Base-by-base conservation (phyloP, 164 flowering plant genomes). In the Kalanchoe fedtschenkoi region DNA sequence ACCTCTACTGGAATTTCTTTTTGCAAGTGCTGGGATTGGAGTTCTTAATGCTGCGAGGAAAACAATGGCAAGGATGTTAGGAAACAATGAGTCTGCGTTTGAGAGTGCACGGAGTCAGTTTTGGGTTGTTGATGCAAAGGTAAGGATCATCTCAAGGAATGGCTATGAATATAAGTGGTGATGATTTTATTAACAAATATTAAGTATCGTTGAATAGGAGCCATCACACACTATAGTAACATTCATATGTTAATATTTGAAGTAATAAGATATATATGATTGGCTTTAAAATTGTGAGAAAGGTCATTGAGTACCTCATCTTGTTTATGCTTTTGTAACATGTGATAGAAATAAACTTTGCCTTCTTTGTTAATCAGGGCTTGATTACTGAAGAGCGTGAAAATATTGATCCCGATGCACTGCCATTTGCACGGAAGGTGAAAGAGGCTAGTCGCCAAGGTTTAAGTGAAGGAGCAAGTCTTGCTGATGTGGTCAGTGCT, bases 1-100 rank as follows among this genome's bases (percentile, higher is more conserved):
- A 29, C 56, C 56, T 51, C 17, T 2, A 51, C 1, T 51, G 56
- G 26, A 26, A 1, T 51, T 32, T 51, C 62, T 41, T n/a, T 70
- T 60, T 26, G 80, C 68, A 88, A 93, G 99, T 84, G 97, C 99
- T 60, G 99, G 99, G 67, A 81, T 93, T 55, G 99, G 99, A 57
- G 99, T 93, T 70, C 83, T 87, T 16, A 93, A 90, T 78, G 84
- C 97, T 66, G 96, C 96, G 33, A 83, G 96, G 71, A 86, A 80
- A 75, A 93, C 99, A 58, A 93, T 93, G 99, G 88, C 88, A 65
- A 83, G 99, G 75, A 90, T 93, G 97, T 69, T 84, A 47, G 99
- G 97, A 62, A 83, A 93, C 68, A 88, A 74, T 69, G 92, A 85
- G 56, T 22, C 76, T 76, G 97, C 99, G 34, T 88, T 82, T 85